phyloP scores from a whole-genome alignment of 805 yeast species.

The Ogataea naganishii region DNA sequence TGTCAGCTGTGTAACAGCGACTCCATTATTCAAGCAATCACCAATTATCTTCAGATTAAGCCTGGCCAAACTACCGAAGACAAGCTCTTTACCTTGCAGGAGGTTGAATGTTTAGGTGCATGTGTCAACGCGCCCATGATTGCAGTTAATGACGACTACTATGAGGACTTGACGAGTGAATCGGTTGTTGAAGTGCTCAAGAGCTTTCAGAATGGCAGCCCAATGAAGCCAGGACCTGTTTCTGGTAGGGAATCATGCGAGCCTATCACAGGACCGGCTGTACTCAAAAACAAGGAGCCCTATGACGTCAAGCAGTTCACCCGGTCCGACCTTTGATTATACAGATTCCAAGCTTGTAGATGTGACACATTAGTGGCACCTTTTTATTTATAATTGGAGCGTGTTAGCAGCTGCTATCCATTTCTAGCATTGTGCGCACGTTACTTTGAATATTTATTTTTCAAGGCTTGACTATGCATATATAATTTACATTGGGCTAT shows the following conservation, averaged over 20 bases:
- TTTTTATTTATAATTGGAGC: too few species aligned
- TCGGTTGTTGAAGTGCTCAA: constrained; percentile 52
- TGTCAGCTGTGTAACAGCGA: constrained; percentile 82
- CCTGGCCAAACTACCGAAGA: constrained; percentile 77
- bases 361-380: too few species aligned
- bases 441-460: too few species aligned
- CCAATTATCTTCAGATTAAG: constrained; percentile 48
- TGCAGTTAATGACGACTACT: constrained; percentile 74
- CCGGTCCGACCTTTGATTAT: constrained; percentile 56
- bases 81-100: constrained; percentile 70
- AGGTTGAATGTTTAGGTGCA: constrained; percentile 88
- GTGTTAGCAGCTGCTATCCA: too few species aligned
- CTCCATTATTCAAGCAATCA: constrained; percentile 64
- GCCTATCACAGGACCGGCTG: constrained; percentile 64
- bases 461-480: too few species aligned
- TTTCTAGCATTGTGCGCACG: too few species aligned
- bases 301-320: constrained; percentile 62
- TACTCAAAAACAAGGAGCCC: constrained; percentile 53
- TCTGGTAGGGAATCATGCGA: constrained; percentile 65
- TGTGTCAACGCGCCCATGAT: constrained; percentile 90
- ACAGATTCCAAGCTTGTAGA: too few species aligned
- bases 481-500: too few species aligned
- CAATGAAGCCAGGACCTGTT: constrained; percentile 61
- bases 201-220: constrained; percentile 55
- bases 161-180: constrained; percentile 72